Percentiles rank a stretch among this genome's conserved stretches.
These are phyloP conservation scores for Vigna radiata DNA, from an alignment of 306 rosid genomes.

Conservation along the genomic window DNA sequence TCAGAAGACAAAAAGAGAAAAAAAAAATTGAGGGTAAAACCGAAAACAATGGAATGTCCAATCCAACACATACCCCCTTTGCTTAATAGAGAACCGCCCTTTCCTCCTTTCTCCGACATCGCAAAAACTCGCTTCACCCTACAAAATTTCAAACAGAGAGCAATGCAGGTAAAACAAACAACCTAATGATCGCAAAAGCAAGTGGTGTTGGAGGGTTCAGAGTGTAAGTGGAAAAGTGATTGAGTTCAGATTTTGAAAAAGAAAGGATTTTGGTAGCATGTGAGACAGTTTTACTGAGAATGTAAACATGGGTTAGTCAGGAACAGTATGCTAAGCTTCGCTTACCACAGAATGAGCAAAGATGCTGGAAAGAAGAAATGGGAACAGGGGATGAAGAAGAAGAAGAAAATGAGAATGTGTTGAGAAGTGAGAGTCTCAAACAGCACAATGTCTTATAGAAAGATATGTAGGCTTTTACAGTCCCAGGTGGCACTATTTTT, in stretches of 20 bases:
- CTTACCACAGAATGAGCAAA: conserved; percentile 24
- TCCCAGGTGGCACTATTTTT: neutral
- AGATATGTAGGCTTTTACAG: neutral
- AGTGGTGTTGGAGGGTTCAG: conserved; percentile 19
- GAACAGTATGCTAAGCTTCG: neutral
- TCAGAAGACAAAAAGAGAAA: neutral
- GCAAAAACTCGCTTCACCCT: conserved; percentile 39
- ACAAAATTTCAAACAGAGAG: conserved; percentile 35
- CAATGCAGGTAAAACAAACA: conserved; percentile 42
- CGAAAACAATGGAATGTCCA: conserved; percentile 10
- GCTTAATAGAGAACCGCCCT: conserved; percentile 52
- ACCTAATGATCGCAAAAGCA: conserved; percentile 23
- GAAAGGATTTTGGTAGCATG: neutral
- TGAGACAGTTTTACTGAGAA: neutral
- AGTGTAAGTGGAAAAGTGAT: neutral
- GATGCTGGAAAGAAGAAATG: neutral
- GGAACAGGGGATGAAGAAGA: neutral
- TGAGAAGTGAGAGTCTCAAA: neutral
- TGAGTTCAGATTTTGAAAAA: conserved; percentile 11
- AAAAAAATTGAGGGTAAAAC: conserved; percentile 2
- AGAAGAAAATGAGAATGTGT: neutral
- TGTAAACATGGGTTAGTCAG: neutral
- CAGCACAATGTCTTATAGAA: neutral
- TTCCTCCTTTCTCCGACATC: conserved; percentile 82
- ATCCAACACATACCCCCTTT: conserved; percentile 49